Base-by-base conservation (phyloP, 306 rosid species). In the Casuarina glauca region DNA sequence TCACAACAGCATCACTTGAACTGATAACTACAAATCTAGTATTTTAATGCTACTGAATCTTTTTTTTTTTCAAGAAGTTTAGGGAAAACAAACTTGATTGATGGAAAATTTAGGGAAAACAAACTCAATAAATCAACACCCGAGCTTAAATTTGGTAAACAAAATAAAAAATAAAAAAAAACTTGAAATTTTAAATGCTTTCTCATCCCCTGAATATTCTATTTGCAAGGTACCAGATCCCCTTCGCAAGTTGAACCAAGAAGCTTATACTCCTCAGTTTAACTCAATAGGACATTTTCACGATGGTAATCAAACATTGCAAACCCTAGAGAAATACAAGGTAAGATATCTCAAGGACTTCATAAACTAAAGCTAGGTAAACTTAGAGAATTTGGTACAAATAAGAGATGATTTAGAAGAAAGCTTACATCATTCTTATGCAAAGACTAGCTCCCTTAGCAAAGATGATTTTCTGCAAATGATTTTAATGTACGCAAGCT, bases 201-300 rank as follows among this genome's bases (percentile, higher is more conserved):
- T 44, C 48, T 44, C 48, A 44, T 44, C 48, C 1, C 2, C 9
- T 45, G 49, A 45, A 45, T 7, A 0, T 71, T 85, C 82, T 77
- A 82, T 79, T 58, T 73, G 82, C 60, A 7, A 46, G 73, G 82
- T 85, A 5, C 88, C 80, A 7, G 73, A 35, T 10, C 9, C 17
- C 51, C 38, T 85, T 26, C 84, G 86, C 64, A 76, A 1, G 11
- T 53, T 82, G 57, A 85, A 73, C 17, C 39, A 73, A 19, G 73
- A 85, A 32, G 82, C 79, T 9, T 82, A 79, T 70, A 79, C 84
- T 17, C 88, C 88, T n/a, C 82, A 58, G 55, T 77, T 81, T 46
- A 46, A 71, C 81, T 75, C 88, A 5, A 78, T 85, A 2, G 88
- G 85, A 7, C 88, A 83, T 38, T 67, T 85, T 48, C 79, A 85